Evolutionary conservation across 495 filamentous ascomycete genomes (phyloP).

Genomic region (Delitschia confertaspora): DNA sequence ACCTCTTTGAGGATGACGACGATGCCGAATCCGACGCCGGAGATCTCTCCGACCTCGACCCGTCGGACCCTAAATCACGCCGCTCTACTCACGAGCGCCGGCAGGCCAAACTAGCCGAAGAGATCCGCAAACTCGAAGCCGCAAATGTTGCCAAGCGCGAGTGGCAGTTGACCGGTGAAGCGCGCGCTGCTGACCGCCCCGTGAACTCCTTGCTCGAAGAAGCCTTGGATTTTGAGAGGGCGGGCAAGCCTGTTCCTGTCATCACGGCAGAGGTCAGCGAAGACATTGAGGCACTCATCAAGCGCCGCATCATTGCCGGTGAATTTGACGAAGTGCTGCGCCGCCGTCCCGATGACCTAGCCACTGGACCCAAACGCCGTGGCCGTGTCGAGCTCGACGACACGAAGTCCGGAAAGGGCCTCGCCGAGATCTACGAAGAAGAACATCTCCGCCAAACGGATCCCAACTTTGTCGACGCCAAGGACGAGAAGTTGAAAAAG

Average conservation of each 20-base stretch:
- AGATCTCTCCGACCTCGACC: constrained; percentile 30
- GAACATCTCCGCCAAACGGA: constrained; percentile 75
- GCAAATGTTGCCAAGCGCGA: constrained; percentile 83
- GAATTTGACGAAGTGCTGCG: constrained; percentile 91
- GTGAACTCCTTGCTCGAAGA: constrained; percentile 89
- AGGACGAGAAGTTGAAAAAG: constrained; percentile 68
- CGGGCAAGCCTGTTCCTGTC: constrained; percentile 91
- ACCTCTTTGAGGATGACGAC: constrained; percentile 76
- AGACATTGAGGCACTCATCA: constrained; percentile 88
- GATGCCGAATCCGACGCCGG: constrained; percentile 31
- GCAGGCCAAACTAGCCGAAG: constrained; percentile 72
- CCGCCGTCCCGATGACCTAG: constrained; percentile 62
- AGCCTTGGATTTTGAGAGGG: constrained; percentile 89
- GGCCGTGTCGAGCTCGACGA: constrained; percentile 75
- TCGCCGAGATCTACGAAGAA: constrained; percentile 91
- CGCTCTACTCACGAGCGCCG: constrained; percentile 78
- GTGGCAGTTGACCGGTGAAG: constrained; percentile 88
- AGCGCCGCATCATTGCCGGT: constrained; percentile 78
- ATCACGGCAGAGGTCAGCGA: constrained; percentile 91
- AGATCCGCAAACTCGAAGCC: constrained; percentile 84
- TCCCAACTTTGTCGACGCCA: constrained; percentile 69
- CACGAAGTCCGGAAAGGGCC: constrained; percentile 71
- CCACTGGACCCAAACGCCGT: constrained; percentile 48
- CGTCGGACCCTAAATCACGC: constrained; percentile 44
- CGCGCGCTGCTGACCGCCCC: constrained; percentile 68